Evolutionary conservation across 805 yeast species (phyloP), one percentile per base, ranked within the genome.

Genomic region (Kodamaea laetipori): DNA sequence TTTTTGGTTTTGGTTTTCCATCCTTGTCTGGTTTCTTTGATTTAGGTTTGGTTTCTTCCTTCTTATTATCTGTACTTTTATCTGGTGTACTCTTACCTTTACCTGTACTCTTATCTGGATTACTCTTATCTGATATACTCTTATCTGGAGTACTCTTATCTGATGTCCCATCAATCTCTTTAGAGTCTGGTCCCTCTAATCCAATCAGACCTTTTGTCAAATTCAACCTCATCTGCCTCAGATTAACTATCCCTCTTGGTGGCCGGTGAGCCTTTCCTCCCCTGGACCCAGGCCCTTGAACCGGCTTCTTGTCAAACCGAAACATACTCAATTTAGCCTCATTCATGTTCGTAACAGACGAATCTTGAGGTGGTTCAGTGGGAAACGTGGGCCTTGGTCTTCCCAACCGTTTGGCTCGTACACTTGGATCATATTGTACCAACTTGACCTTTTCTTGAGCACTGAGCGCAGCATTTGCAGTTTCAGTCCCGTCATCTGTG

Each of bases 211-310:
- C 43, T 25, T 21, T 43, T 16, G 19, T 28, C n/a, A 31, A n/a
- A 16, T 23, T 40, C 32, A 40, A 24, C 28, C 25, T 26, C 46
- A 42, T 41, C 28, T 32, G 34, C 35, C 45, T 33, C 10, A 21
- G 15, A 15, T 10, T 61, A 15, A 66, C 47, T 43, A 55, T 54
- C 4, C 67, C 71, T 31, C 55, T 48, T 25, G 59, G 63, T 17
- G 40, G 44, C 3, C 54, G 43, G 4, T 50, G 51, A 8, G 43
- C 35, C 36, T 53, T 59, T 2, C 73, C 73, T 4, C 74, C 73
- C 15, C 73, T 55, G 8, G 71, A 65, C 3, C 72, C 73, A 1
- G 71, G 71, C 0, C 73, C 73, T 38, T 58, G 66, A 1, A 69
- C 45, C 0, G 72, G 72, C 16, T 51, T 48, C 12, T 53, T 47